These are phyloP conservation scores for Purpureocillium lavendulum DNA, from an alignment of 2,329 filamentous ascomycete species.

Conservation along the genomic window DNA sequence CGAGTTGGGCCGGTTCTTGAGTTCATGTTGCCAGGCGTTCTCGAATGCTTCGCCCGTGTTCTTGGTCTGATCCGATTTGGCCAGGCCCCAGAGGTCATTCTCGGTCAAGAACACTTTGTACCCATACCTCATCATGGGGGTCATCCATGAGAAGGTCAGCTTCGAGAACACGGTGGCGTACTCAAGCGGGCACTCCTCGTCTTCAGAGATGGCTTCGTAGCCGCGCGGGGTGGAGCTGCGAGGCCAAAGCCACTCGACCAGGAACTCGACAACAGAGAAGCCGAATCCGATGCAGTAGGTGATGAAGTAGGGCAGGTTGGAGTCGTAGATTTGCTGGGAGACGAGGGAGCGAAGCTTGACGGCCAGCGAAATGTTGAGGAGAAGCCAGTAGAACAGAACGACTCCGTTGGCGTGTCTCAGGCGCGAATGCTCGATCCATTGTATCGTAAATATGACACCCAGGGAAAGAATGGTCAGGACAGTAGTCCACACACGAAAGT, in stretches of 20 bases:
- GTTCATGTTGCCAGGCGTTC: slow-evolving; percentile 66
- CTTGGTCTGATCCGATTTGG: slow-evolving; percentile 70
- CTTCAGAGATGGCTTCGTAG: slow-evolving; percentile 49
- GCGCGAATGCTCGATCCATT: slow-evolving; percentile 80
- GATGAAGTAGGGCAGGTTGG: slow-evolving; percentile 65
- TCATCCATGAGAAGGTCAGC: slow-evolving; percentile 98
- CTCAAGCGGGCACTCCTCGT: slow-evolving; percentile 65
- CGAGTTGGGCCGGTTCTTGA: slow-evolving; percentile 52
- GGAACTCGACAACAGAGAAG: slow-evolving; percentile 61
- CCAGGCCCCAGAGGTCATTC: slow-evolving; percentile 90
- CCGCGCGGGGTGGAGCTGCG: slow-evolving; percentile 52
- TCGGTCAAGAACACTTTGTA: slow-evolving; percentile 90
- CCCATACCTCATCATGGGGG: slow-evolving; percentile 89
- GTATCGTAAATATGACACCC: slow-evolving; percentile 65
- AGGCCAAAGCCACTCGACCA: slow-evolving; percentile 80
- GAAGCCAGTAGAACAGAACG: slow-evolving; percentile 85
- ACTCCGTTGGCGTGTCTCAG: slow-evolving; percentile 80
- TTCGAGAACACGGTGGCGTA: slow-evolving; percentile 92
- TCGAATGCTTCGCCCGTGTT: slow-evolving; percentile 64
- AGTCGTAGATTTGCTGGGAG: slow-evolving; percentile 62
- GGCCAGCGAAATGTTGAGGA: slow-evolving; percentile 68
- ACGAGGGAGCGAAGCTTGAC: slow-evolving; percentile 84
- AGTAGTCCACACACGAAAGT: slow-evolving; percentile 83
- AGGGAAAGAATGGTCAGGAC: slow-evolving; percentile 64
- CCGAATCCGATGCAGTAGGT: slow-evolving; percentile 66